Conservation (phyloP, 2,329 filamentous ascomycete genomes). For the Rugonectria rugulosa region DNA sequence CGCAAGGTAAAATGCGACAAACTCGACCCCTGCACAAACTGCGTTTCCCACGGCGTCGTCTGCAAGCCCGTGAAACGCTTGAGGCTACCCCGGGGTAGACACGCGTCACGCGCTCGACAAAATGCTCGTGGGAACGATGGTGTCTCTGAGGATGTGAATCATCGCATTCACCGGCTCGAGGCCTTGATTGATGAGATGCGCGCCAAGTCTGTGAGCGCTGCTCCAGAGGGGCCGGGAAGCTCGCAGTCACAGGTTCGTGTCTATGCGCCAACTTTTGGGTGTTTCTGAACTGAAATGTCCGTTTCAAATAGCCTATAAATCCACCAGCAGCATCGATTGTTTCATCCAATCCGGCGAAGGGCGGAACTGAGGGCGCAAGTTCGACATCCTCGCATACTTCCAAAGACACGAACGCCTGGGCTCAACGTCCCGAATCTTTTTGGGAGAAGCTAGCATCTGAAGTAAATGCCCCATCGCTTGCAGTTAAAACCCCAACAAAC, state of each 20-base stretch:
- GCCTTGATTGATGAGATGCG: conserved; percentile 11
- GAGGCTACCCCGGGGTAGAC: conserved; percentile 24
- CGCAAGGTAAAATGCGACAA: conserved; percentile 36
- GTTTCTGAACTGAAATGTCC: too few species aligned
- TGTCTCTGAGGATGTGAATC: conserved; percentile 17
- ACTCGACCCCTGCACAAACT: conserved; percentile 32
- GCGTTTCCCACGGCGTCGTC: conserved; percentile 15
- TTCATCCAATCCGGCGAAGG: too few species aligned
- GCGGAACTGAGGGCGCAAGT: neutral
- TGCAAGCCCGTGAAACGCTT: conserved; percentile 28
- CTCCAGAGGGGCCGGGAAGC: neutral
- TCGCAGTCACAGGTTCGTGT: neutral
- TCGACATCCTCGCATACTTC: neutral
- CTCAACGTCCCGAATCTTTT: neutral
- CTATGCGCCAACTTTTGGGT: too few species aligned
- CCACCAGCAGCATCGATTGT: too few species aligned
- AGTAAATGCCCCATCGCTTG: neutral
- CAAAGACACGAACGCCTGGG: neutral
- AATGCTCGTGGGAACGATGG: neutral
- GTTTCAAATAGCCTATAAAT: too few species aligned
- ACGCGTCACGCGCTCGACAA: conserved; percentile 21
- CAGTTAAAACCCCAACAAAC: neutral
- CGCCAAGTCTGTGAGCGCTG: neutral
- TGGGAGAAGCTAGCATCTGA: conserved; percentile 10
- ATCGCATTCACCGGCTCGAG: conserved; percentile 18